phyloP scores from a whole-genome alignment of 805 yeast species.

The Metschnikowia matae region DNA sequence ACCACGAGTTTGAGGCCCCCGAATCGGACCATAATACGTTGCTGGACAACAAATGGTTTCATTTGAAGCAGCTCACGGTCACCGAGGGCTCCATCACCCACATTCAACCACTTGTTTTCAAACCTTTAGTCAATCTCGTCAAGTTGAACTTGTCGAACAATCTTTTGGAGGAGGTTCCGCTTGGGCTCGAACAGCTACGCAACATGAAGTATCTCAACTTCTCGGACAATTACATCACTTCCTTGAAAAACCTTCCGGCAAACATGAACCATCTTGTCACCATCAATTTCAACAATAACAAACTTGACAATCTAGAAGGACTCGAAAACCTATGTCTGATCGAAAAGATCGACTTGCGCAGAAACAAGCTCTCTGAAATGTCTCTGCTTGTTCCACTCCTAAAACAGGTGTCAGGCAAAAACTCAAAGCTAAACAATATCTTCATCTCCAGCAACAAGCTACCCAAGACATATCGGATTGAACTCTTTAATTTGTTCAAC shows the following conservation, averaged over 20 bases:
- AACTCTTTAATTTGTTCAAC: slow-evolving; percentile 52
- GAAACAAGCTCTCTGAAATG: slow-evolving; percentile 40
- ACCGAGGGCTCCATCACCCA: slow-evolving; percentile 37
- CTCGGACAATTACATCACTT: slow-evolving; percentile 39
- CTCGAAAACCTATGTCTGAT: slow-evolving; percentile 40
- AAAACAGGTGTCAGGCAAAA: slow-evolving; percentile 28
- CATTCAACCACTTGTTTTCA: slow-evolving; percentile 33
- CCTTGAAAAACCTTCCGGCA: slow-evolving; percentile 30
- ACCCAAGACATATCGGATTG: slow-evolving; percentile 48
- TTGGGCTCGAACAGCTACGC: slow-evolving; percentile 47
- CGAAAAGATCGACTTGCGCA: slow-evolving; percentile 52
- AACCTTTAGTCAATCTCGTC: slow-evolving; percentile 38
- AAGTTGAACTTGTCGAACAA: slow-evolving; percentile 56
- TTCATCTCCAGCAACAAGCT: slow-evolving; percentile 41
- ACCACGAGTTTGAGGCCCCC: background rate
- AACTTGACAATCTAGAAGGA: slow-evolving; percentile 38
- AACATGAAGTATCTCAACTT: slow-evolving; percentile 46
- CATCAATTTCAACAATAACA: slow-evolving; percentile 49
- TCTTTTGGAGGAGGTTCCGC: slow-evolving; percentile 46
- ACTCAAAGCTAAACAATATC: slow-evolving; percentile 35
- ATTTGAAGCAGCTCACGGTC: slow-evolving; percentile 39
- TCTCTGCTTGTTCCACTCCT: slow-evolving; percentile 33
- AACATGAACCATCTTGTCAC: slow-evolving; percentile 38
- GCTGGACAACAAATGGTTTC: slow-evolving; percentile 38
- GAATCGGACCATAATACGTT: slow-evolving; percentile 19